These are phyloP conservation scores for Kokia cookei DNA, from an alignment of 441 rosid genomes.

Conservation along the genomic window DNA sequence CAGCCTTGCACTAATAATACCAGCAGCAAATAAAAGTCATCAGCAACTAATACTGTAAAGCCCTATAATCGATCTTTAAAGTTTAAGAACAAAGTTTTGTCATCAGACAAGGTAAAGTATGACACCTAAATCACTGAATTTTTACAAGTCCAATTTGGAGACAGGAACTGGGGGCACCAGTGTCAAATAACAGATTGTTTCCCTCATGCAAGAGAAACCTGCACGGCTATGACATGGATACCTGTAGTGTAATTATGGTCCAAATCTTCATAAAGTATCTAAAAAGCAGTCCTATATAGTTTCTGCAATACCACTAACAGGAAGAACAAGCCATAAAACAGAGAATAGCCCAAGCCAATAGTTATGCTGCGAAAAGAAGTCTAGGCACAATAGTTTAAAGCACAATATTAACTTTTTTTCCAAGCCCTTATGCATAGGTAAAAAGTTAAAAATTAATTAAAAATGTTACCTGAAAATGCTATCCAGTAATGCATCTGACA, in stretches of 20 bases:
- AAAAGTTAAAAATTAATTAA: background rate
- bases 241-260: background rate
- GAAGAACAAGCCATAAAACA: background rate
- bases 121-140: background rate
- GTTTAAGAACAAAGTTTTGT: background rate
- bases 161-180: background rate
- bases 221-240: background rate
- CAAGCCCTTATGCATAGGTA: background rate
- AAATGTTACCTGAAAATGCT: slow-evolving; percentile 64
- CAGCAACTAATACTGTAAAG: slow-evolving; percentile 3
- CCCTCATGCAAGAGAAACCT: background rate
- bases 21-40: slow-evolving; percentile 4
- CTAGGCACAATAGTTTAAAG: background rate
- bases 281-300: background rate
- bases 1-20: slow-evolving; percentile 40
- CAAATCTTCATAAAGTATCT: background rate
- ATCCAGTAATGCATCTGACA: slow-evolving; percentile 66
- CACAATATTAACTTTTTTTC: background rate
- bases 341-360: background rate
- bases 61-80: background rate
- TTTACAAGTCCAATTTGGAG: background rate
- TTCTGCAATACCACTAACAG: background rate
- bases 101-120: background rate
- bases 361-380: background rate
- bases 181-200: background rate